Conservation (phyloP, 345 rosid species). For the Gossypium australe region DNA sequence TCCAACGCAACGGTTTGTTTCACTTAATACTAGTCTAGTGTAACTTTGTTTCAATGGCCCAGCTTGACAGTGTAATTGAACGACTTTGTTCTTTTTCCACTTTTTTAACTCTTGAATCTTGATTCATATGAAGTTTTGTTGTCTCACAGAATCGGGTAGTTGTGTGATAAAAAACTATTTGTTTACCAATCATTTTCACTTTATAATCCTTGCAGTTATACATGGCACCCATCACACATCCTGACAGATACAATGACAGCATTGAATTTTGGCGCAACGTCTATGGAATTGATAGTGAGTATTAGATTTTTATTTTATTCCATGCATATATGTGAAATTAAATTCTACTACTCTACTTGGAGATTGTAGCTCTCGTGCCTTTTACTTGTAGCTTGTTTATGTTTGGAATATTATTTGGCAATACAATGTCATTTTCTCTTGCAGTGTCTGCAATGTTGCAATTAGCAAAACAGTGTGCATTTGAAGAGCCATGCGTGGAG, state of each 20-base stretch:
- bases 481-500: conserved; percentile 94
- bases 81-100: neutral
- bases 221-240: conserved; percentile 93
- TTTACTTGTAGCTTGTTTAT: neutral
- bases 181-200: conserved; percentile 22
- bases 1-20: conserved; percentile 69
- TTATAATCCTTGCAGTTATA: conserved; percentile 54
- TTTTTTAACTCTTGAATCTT: neutral
- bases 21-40: neutral
- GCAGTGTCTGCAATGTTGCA: conserved; percentile 99
- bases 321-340: neutral
- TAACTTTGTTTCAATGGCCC: neutral
- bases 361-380: neutral
- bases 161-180: neutral
- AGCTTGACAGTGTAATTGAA: neutral
- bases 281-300: conserved; percentile 98
- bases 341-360: neutral
- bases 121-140: neutral
- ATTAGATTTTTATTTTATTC: neutral
- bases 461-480: conserved; percentile 91
- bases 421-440: conserved; percentile 19
- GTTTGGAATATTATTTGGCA: neutral
- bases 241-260: conserved; percentile 88
- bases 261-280: conserved; percentile 97
- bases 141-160: neutral